A percentile compares a stretch with the other conserved stretches of the same genome.
Conservation (phyloP, 139 green algal species). For the Chlamydomonas asymmetrica region DNA sequence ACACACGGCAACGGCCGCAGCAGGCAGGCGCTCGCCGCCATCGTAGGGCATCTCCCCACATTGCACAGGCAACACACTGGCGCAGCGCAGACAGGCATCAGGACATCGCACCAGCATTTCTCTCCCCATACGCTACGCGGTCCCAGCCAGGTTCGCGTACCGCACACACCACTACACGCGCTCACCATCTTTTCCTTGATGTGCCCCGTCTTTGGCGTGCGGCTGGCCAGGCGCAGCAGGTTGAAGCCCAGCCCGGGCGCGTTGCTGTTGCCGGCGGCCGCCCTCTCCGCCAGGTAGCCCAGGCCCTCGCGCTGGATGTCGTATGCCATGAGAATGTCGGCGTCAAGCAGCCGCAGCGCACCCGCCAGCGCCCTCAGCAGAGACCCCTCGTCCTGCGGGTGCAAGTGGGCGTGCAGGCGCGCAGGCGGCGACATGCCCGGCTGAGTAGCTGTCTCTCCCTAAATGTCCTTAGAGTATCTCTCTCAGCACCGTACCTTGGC, state of each 20-base stretch:
- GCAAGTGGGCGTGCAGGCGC: not conserved
- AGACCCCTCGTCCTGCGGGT: conserved; percentile 35
- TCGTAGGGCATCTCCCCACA: too few species aligned
- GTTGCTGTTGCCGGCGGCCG: too few species aligned
- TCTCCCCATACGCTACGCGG: too few species aligned
- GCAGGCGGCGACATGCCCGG: not conserved
- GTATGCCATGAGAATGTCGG: conserved; percentile 91
- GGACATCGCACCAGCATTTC: too few species aligned
- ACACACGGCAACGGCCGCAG: too few species aligned
- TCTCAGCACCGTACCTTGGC: too few species aligned
- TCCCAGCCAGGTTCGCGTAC: not conserved
- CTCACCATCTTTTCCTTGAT: conserved; percentile 35
- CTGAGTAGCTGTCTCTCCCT: too few species aligned
- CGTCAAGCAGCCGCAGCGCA: conserved; percentile 73
- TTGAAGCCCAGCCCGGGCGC: conserved; percentile 33
- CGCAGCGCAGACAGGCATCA: too few species aligned
- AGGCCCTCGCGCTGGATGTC: conserved; percentile 86
- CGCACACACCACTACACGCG: not conserved
- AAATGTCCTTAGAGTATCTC: too few species aligned
- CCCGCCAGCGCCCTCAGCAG: conserved; percentile 73
- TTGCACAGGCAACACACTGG: too few species aligned
- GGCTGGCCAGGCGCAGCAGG: conserved; percentile 67
- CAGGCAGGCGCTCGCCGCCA: too few species aligned
- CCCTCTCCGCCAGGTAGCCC: conserved; percentile 85
- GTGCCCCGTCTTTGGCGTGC: conserved; percentile 43